Evolutionary conservation across 306 rosid species (phyloP).

Genomic region (Acacia melanoxylon): DNA sequence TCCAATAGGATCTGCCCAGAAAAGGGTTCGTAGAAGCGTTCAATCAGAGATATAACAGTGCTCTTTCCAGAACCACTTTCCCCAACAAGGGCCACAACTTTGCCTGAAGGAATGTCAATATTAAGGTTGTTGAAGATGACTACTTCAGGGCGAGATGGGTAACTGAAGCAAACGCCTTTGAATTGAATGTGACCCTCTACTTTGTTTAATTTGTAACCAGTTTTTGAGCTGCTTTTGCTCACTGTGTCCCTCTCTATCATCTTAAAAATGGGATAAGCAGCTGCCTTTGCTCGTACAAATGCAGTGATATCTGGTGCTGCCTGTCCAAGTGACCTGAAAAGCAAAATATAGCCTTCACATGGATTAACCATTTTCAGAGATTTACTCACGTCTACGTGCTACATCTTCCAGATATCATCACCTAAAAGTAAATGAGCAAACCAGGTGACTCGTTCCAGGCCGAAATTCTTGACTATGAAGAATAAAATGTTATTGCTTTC

Average conservation of each 20-base stretch:
- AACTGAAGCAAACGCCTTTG: conserved; percentile 64
- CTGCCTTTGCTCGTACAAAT: conserved; percentile 74
- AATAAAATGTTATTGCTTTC: background rate
- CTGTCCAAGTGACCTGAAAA: conserved; percentile 83
- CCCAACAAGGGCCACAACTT: conserved; percentile 86
- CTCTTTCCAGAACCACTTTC: conserved; percentile 97
- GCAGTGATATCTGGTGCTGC: conserved; percentile 89
- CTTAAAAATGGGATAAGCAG: conserved; percentile 88
- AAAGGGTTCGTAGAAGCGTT: conserved; percentile 84
- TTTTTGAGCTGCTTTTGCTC: conserved; percentile 44
- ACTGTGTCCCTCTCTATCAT: conserved; percentile 77
- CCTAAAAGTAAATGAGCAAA: too few species aligned
- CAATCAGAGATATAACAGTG: conserved; percentile 76
- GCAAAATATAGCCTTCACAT: background rate
- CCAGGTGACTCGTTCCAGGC: too few species aligned
- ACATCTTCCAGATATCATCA: too few species aligned
- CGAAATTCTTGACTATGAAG: background rate
- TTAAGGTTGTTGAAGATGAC: conserved; percentile 58
- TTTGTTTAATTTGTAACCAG: conserved; percentile 51
- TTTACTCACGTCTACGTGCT: too few species aligned
- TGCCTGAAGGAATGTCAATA: conserved; percentile 77
- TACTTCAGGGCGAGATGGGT: conserved; percentile 81
- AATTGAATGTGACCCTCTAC: conserved; percentile 75
- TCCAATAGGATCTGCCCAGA: conserved; percentile 74
- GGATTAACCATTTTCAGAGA: too few species aligned